Percentiles rank a stretch among this genome's conserved stretches.
Evolutionary conservation across 1,284 basidiomycete genomes (phyloP).

Genomic region (Volvariella surrecta): DNA sequence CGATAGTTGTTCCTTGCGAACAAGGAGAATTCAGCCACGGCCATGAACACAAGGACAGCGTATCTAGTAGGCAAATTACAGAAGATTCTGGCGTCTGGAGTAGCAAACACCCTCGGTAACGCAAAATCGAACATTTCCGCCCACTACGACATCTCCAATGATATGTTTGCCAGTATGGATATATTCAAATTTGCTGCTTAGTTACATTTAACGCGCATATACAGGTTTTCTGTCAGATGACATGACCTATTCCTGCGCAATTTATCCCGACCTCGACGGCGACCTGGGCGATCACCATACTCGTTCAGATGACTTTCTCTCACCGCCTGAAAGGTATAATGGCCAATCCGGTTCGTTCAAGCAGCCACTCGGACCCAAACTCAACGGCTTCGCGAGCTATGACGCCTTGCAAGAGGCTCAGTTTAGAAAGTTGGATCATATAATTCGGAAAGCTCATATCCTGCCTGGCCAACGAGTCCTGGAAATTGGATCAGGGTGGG

Average conservation of each 20-base stretch:
- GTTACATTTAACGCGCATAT: conserved; percentile 15
- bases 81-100: conserved; percentile 48
- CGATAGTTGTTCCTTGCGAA: conserved; percentile 61
- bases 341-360: background rate
- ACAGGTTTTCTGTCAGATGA: conserved; percentile 62
- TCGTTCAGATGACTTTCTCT: background rate
- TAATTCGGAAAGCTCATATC: conserved; percentile 46
- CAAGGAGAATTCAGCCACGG: conserved; percentile 34
- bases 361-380: background rate
- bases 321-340: too few species aligned
- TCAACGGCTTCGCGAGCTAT: conserved; percentile 24
- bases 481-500: conserved; percentile 55
- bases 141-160: conserved; percentile 68
- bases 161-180: conserved; percentile 39
- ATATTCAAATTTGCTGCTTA: background rate
- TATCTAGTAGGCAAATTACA: conserved; percentile 45
- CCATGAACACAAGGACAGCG: conserved; percentile 36
- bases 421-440: conserved; percentile 51
- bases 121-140: conserved; percentile 65
- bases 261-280: conserved; percentile 57
- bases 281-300: conserved; percentile 30
- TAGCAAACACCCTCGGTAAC: conserved; percentile 55
- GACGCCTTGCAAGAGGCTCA: conserved; percentile 56
- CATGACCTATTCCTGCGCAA: conserved; percentile 80
- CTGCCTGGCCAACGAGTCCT: conserved; percentile 36